Evolutionary conservation across 139 green algal species (phyloP).

Genomic region (Marvania coccoides): DNA sequence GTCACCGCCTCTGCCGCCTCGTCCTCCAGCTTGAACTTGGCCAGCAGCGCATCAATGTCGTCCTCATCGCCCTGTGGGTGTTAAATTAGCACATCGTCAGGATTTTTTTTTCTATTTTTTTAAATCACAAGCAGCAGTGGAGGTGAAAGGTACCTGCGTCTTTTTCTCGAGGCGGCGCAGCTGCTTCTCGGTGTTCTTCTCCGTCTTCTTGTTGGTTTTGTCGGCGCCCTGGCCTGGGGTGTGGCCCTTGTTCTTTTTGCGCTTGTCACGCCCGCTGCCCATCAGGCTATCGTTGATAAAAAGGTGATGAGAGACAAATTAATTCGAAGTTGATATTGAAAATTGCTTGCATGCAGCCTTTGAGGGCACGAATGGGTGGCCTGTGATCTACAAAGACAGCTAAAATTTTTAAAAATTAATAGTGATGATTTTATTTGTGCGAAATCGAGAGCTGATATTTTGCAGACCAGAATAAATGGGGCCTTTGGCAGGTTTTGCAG

Average conservation of each 20-base stretch:
- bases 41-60: conserved; percentile 51
- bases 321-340: no score
- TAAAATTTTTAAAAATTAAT: no score
- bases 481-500: no score
- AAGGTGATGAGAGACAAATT: no score
- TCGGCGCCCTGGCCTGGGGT: conserved; percentile 50
- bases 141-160: conserved; percentile 3
- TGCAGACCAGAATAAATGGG: no score
- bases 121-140: conserved; percentile 7
- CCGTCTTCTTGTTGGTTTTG: conserved; percentile 82
- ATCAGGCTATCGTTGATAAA: no score
- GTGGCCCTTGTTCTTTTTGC: conserved; percentile 77
- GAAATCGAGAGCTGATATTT: no score
- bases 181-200: conserved; percentile 65
- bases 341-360: no score
- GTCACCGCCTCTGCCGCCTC: conserved; percentile 32
- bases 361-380: no score
- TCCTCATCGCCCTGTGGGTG: conserved; percentile 22
- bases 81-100: neutral
- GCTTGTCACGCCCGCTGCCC: conserved; percentile 74
- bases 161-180: conserved; percentile 6
- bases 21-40: conserved; percentile 60
- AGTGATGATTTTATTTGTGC: no score
- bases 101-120: neutral
- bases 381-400: no score